Evolutionary conservation across 208 protist species (phyloP).

Genomic region (Vickermania ingenoplastis): DNA sequence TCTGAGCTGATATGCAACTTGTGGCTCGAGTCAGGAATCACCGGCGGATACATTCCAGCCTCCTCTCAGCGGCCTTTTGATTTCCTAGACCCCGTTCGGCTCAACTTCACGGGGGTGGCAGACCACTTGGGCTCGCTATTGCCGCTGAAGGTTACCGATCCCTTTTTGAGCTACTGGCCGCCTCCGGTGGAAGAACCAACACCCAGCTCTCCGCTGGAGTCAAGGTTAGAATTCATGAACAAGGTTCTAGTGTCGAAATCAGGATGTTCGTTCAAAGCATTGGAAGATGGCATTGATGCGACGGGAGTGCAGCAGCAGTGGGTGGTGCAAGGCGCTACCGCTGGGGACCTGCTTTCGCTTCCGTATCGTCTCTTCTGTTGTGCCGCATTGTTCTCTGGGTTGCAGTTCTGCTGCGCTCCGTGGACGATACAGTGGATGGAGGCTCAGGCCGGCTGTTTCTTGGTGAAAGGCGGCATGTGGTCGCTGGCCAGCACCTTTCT

Average conservation of each 20-base stretch:
- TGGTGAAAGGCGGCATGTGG: constrained; percentile 70
- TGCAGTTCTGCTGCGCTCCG: constrained; percentile 37
- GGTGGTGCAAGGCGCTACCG: constrained; percentile 54
- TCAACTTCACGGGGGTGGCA: constrained; percentile 39
- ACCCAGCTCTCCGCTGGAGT: not conserved
- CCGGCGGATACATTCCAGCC: constrained; percentile 51
- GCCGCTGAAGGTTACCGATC: constrained; percentile 19
- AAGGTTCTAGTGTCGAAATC: constrained; percentile 2
- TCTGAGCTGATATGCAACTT: constrained; percentile 70
- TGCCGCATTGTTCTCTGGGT: constrained; percentile 47
- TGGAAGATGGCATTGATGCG: constrained; percentile 1
- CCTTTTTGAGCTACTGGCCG: constrained; percentile 26
- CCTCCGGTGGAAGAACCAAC: constrained; percentile 5
- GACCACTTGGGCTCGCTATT: constrained; percentile 24
- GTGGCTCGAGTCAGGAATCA: constrained; percentile 51
- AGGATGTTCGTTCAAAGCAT: constrained; percentile 14
- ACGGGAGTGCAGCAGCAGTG: constrained; percentile 25
- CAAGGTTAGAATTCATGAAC: not conserved
- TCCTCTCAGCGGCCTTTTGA: constrained; percentile 77
- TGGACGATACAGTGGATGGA: constrained; percentile 59
- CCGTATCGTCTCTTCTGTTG: constrained; percentile 28
- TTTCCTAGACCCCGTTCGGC: constrained; percentile 51
- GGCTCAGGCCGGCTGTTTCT: constrained; percentile 49
- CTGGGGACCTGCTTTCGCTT: constrained; percentile 22
- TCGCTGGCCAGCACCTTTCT: constrained; percentile 48